These are phyloP conservation scores for Daldinia decipiens DNA, from an alignment of 495 filamentous ascomycete genomes.

Conservation along the genomic window DNA sequence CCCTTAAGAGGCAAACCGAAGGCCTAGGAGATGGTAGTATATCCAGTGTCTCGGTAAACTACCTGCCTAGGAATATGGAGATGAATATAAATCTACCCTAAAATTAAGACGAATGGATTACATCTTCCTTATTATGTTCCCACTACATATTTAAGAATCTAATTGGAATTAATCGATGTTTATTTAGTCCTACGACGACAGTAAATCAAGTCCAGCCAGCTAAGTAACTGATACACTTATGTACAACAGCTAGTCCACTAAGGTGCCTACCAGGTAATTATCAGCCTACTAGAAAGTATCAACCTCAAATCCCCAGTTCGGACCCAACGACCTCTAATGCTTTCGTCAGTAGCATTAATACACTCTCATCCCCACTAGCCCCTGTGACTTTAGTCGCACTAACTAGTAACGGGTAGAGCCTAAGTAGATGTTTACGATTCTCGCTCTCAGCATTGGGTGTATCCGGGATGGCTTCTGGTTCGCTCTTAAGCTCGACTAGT, in stretches of 20 bases:
- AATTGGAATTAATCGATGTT: not conserved
- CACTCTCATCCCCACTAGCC: slow-evolving; percentile 69
- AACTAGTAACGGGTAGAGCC: slow-evolving; percentile 83
- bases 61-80: not conserved
- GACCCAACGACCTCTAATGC: slow-evolving; percentile 73
- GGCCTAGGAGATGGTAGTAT: not conserved
- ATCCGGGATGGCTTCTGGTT: slow-evolving; percentile 76
- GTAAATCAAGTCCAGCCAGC: not conserved
- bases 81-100: not conserved
- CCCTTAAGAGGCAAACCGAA: not conserved
- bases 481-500: slow-evolving; percentile 72
- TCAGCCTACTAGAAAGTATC: not conserved
- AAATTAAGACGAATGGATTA: not conserved
- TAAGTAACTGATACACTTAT: slow-evolving; percentile 9
- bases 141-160: not conserved
- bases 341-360: slow-evolving; percentile 64
- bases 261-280: not conserved
- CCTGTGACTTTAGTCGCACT: slow-evolving; percentile 74
- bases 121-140: not conserved
- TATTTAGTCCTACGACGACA: not conserved
- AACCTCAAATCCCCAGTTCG: slow-evolving; percentile 65
- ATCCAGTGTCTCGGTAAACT: not conserved
- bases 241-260: not conserved
- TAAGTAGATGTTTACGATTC: slow-evolving; percentile 74
- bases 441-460: slow-evolving; percentile 65